Percentiles rank a stretch among this genome's conserved stretches.
Evolutionary conservation across 345 rosid species (phyloP).

Genomic region (Linum usitatissimum): DNA sequence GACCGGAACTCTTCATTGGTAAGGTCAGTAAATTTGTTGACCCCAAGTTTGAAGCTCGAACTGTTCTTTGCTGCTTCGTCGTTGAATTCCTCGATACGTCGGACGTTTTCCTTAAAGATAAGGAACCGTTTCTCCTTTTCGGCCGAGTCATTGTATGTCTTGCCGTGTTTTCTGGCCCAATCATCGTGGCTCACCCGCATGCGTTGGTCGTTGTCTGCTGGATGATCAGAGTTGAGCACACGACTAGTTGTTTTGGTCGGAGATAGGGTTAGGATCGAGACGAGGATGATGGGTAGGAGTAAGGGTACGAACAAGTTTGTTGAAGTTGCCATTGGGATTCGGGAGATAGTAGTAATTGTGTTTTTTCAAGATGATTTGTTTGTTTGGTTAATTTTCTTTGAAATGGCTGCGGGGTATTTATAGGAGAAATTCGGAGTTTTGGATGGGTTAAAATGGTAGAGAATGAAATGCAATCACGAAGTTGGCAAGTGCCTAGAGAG

Average conservation of each 20-base stretch:
- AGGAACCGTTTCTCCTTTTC: constrained; percentile 27
- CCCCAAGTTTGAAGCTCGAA: constrained; percentile 18
- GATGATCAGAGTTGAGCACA: neutral
- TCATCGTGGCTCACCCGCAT: neutral
- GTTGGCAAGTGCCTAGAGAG: too few relatives aligned
- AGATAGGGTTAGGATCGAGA: neutral
- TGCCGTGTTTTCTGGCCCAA: neutral
- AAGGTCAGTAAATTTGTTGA: constrained; percentile 44
- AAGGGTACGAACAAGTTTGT: too few relatives aligned
- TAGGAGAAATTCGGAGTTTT: too few relatives aligned
- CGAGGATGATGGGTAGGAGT: neutral
- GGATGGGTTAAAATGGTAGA: too few relatives aligned
- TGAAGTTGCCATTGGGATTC: too few relatives aligned
- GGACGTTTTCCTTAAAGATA: constrained; percentile 35
- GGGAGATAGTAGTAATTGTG: too few relatives aligned
- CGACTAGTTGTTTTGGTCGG: neutral
- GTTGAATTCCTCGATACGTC: constrained; percentile 23
- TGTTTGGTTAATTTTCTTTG: too few relatives aligned
- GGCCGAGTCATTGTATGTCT: constrained; percentile 12
- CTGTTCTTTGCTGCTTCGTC: constrained; percentile 14
- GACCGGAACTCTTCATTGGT: constrained; percentile 38
- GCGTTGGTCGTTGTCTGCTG: neutral
- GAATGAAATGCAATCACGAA: too few relatives aligned
- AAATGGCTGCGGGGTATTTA: too few relatives aligned
- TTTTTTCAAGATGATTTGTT: too few relatives aligned